phyloP scores from a whole-genome alignment of 495 filamentous ascomycete species.

The Aspergillus baeticus region DNA sequence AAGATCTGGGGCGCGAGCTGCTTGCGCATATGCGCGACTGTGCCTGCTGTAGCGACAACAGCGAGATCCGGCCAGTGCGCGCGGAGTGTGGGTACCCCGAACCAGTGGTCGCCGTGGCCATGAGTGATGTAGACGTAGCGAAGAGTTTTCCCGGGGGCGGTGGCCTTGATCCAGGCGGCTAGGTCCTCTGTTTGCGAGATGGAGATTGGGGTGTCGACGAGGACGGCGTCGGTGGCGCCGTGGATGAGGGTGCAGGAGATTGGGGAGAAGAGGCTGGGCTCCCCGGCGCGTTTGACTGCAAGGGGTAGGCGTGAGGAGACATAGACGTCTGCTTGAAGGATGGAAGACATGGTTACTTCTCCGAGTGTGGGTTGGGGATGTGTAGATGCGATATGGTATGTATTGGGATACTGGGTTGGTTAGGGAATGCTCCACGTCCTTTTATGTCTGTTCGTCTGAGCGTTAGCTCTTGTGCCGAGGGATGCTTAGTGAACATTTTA shows the following conservation, averaged over 20 bases:
- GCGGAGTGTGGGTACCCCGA: constrained; percentile 27
- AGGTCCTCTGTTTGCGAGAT: constrained; percentile 17
- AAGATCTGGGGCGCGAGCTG: constrained; percentile 15
- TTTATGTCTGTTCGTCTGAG: too few relatives aligned
- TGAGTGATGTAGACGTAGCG: constrained; percentile 44
- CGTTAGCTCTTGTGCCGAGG: too few relatives aligned
- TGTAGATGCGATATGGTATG: too few relatives aligned
- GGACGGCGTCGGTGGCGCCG: constrained; percentile 14
- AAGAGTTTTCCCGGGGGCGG: constrained; percentile 23
- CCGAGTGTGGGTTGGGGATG: too few relatives aligned
- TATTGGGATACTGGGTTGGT: too few relatives aligned
- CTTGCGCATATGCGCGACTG: constrained; percentile 32
- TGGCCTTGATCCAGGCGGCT: constrained; percentile 15
- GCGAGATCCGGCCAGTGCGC: constrained; percentile 27
- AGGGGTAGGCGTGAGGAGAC: constrained; percentile 3
- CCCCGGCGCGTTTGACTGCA: background rate
- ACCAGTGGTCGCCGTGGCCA: constrained; percentile 49
- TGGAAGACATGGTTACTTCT: background rate
- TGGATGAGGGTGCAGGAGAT: constrained; percentile 23
- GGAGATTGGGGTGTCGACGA: constrained; percentile 25
- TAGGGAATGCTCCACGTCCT: too few relatives aligned
- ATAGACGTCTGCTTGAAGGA: background rate
- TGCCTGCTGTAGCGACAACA: constrained; percentile 26
- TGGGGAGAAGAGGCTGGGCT: constrained; percentile 12
- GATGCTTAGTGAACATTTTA: too few relatives aligned